These are phyloP conservation scores for Penicillium janthinellum DNA, from an alignment of 2,329 filamentous ascomycete genomes.

Conservation along the genomic window DNA sequence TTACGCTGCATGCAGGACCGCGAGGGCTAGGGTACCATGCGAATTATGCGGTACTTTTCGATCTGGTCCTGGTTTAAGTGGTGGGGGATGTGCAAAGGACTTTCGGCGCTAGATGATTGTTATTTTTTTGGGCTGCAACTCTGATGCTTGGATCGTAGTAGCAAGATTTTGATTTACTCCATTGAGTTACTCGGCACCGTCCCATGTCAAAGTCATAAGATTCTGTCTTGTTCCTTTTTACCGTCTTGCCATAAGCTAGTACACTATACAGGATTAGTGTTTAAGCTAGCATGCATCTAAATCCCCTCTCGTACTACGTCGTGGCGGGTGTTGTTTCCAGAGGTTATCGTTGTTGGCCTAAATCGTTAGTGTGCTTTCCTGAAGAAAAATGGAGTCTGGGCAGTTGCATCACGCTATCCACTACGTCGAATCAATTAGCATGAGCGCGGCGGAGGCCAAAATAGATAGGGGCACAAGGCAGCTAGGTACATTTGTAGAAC, in stretches of 20 bases:
- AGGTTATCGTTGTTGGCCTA: not conserved
- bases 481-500: too few species aligned
- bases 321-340: not conserved
- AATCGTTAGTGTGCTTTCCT: not conserved
- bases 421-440: not conserved
- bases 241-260: not conserved
- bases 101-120: too few species aligned
- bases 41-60: constrained; percentile 2
- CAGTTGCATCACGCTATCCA: not conserved
- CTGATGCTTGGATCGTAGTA: not conserved
- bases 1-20: constrained; percentile 19
- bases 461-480: not conserved
- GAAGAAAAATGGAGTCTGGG: constrained; percentile 1
- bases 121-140: not conserved
- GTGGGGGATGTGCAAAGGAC: not conserved
- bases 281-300: not conserved
- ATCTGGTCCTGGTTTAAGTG: not conserved
- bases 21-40: constrained; percentile 19
- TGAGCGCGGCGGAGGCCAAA: not conserved
- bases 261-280: not conserved
- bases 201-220: not conserved
- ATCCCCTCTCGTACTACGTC: not conserved
- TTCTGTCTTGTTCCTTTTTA: not conserved
- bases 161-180: not conserved
- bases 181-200: not conserved